Base-by-base conservation (phyloP, 2,329 filamentous ascomycete species). In the Pseudocercospora cruenta region DNA sequence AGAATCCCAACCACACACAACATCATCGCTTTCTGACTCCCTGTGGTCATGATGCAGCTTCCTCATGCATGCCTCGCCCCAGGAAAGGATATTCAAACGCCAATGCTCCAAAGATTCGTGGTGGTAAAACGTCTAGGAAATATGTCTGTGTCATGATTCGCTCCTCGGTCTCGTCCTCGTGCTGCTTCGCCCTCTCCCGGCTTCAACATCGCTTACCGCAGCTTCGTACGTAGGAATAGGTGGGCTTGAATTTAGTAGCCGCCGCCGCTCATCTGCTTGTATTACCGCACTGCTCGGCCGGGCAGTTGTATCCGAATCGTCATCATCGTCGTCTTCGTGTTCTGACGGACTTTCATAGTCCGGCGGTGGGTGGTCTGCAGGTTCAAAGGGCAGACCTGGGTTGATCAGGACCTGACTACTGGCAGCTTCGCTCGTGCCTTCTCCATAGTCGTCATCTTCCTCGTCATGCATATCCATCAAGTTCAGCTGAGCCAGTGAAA, bases 401-500 rank as follows among this genome's bases (percentile, higher is more conserved):
- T 75, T 64, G 10, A 72, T 64, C 9, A 69, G 43, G 10, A 70
- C 63, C 19, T 70, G 69, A 39, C 67, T 66, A 45, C 66, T 66
- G 39, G 63, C 68, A n/a, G 63, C 63, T 57, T 73, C 70, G 36
- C 68, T 73, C 14, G 67, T 71, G 26, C 70, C 72, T 53, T 72
- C 73, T 28, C 72, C 71, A 1, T 51, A 63, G 26, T 73, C 71
- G 2, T 72, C 72, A 10, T 70, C 69, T 68, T 87, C 86, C 60
- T 88, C 73, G 36, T 70, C 67, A 21, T 70, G 81, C 4, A 86
- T 86, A 63, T 89, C 85, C 62, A 90, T 84, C 65, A 90, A 91
- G 53, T 92, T 89, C 61, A 97, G 85, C 74, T 94, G 93, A 28
- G 94, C 92, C 57, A 99, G 86, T 8, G 94, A 97, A 71, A 99